These are phyloP conservation scores for Arachis stenosperma DNA, from an alignment of 306 rosid genomes.

Conservation along the genomic window DNA sequence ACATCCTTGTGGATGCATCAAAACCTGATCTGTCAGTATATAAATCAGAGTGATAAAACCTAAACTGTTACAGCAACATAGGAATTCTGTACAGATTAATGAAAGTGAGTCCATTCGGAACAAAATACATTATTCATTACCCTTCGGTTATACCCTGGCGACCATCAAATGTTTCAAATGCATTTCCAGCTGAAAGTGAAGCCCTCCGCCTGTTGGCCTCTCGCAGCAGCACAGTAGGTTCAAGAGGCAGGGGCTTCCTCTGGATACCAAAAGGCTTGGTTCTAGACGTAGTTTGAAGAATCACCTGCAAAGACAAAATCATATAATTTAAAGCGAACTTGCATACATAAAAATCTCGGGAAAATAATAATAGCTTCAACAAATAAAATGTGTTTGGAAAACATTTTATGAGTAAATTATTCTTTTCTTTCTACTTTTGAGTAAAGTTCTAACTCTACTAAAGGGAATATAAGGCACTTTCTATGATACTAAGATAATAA, in stretches of 20 bases:
- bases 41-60: conserved; percentile 48
- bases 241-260: conserved; percentile 91
- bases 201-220: conserved; percentile 99
- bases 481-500: neutral
- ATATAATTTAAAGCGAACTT: conserved; percentile 20
- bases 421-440: conserved; percentile 7
- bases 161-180: conserved; percentile 73
- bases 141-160: conserved; percentile 64
- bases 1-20: conserved; percentile 62
- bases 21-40: conserved; percentile 83
- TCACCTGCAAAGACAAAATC: conserved; percentile 56
- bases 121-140: conserved; percentile 53
- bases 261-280: conserved; percentile 82
- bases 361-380: conserved; percentile 24
- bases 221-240: conserved; percentile 87
- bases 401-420: neutral
- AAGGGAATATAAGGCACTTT: conserved; percentile 10
- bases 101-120: conserved; percentile 33
- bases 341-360: conserved; percentile 17
- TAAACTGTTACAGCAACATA: conserved; percentile 36
- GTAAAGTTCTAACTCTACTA: conserved; percentile 15
- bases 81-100: conserved; percentile 6
- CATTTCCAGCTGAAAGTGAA: conserved; percentile 92
- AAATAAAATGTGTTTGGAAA: conserved; percentile 6
- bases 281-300: conserved; percentile 75